These are phyloP conservation scores for Boletus vinaceobasis DNA, from an alignment of 768 basidiomycete genomes.

Conservation along the genomic window DNA sequence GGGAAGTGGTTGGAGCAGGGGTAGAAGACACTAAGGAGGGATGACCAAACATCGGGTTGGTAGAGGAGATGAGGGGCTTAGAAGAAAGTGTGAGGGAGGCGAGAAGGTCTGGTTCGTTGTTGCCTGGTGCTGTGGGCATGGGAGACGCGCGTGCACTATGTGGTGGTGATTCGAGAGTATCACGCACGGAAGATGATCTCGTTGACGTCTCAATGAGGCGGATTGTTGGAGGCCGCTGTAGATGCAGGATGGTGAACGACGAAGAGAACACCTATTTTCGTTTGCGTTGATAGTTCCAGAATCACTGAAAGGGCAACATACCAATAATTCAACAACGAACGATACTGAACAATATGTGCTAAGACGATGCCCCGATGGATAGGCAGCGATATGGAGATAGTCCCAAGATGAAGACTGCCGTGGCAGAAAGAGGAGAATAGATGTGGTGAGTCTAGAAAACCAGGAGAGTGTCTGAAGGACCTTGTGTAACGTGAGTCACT, in stretches of 20 bases:
- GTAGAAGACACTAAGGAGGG: slow-evolving; percentile 49
- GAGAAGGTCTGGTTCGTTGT: slow-evolving; percentile 55
- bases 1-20: slow-evolving; percentile 25
- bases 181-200: slow-evolving; percentile 34
- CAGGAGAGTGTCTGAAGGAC: slow-evolving; percentile 57
- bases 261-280: slow-evolving; percentile 44
- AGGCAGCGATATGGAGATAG: slow-evolving; percentile 33
- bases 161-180: slow-evolving; percentile 37
- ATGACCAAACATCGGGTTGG: slow-evolving; percentile 64
- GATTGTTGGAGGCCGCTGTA: slow-evolving; percentile 68
- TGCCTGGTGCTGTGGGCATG: slow-evolving; percentile 20
- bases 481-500: slow-evolving; percentile 35
- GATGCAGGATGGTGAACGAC: slow-evolving; percentile 54
- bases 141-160: slow-evolving; percentile 25
- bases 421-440: slow-evolving; percentile 42
- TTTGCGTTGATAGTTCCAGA: neutral
- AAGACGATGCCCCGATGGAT: slow-evolving; percentile 34
- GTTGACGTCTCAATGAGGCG: slow-evolving; percentile 62
- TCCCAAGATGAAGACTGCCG: slow-evolving; percentile 41
- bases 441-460: slow-evolving; percentile 52
- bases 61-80: slow-evolving; percentile 49
- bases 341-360: slow-evolving; percentile 47
- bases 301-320: slow-evolving; percentile 33
- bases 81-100: slow-evolving; percentile 63
- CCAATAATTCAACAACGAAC: slow-evolving; percentile 52